Evolutionary conservation across 2,329 filamentous ascomycete species (phyloP).

Genomic region (Trichothecium sympodiale): DNA sequence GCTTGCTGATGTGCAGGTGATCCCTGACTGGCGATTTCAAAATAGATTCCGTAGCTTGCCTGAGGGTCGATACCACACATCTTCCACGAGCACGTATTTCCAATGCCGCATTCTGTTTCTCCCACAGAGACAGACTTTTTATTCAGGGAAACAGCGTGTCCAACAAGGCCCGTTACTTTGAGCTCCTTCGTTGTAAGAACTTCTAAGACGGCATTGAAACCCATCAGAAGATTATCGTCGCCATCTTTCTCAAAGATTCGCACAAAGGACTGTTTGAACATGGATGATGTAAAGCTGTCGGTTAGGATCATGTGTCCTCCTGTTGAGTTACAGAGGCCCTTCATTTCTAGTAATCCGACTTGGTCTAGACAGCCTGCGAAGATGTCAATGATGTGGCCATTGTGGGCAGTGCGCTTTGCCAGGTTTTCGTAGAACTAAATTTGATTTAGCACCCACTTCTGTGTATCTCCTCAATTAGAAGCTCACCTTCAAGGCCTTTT

Average conservation of each 20-base stretch:
- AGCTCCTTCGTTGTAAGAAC: conserved; percentile 96
- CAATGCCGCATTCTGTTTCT: conserved; percentile 95
- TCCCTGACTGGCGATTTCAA: conserved; percentile 91
- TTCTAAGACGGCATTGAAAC: conserved; percentile 92
- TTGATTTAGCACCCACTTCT: not conserved
- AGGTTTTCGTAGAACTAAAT: conserved; percentile 85
- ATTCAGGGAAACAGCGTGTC: conserved; percentile 91
- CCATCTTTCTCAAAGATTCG: conserved; percentile 95
- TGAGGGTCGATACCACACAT: conserved; percentile 97
- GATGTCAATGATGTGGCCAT: conserved; percentile 94
- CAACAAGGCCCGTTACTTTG: conserved; percentile 94
- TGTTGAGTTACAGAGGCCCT: conserved; percentile 88
- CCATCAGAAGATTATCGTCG: conserved; percentile 92
- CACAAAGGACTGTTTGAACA: conserved; percentile 98
- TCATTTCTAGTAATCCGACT: conserved; percentile 96
- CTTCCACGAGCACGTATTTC: conserved; percentile 98
- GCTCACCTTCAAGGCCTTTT: conserved; percentile 86
- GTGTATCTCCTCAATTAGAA: not conserved
- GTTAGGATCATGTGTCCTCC: conserved; percentile 97
- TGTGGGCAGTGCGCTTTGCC: conserved; percentile 88
- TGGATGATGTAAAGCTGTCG: conserved; percentile 95
- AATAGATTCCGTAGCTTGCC: conserved; percentile 92
- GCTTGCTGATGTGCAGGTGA: conserved; percentile 72
- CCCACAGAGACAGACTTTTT: conserved; percentile 97
- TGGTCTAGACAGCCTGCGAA: conserved; percentile 97